These are phyloP conservation scores for Diaporthe destruens DNA, from an alignment of 2,329 filamentous ascomycete species.

Conservation along the genomic window DNA sequence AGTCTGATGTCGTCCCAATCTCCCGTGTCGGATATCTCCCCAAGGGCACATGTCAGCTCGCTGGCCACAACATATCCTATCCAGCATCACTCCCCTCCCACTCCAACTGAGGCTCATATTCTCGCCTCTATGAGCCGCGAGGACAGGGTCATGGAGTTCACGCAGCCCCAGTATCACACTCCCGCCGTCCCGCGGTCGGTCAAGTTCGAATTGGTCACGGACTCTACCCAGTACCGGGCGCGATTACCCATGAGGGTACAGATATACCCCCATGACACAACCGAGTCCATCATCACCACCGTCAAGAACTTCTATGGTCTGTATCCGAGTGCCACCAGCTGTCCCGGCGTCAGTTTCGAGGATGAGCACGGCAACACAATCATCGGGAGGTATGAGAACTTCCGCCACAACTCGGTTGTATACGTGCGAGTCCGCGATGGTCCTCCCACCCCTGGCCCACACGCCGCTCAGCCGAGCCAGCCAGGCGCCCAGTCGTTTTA, in stretches of 20 bases:
- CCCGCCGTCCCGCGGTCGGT: constrained; percentile 75
- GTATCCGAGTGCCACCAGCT: constrained; percentile 78
- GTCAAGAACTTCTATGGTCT: constrained; percentile 99
- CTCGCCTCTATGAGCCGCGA: constrained; percentile 41
- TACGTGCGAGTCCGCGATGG: constrained; percentile 88
- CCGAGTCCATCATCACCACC: constrained; percentile 96
- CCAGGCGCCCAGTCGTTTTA: constrained; percentile 67
- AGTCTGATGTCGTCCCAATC: constrained; percentile 43
- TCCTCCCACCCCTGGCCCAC: constrained; percentile 59
- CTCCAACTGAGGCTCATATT: constrained; percentile 42
- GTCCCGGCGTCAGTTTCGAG: constrained; percentile 93
- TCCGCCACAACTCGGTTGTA: constrained; percentile 90
- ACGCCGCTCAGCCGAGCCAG: constrained; percentile 66
- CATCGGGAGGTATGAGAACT: constrained; percentile 97
- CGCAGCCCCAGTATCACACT: constrained; percentile 54
- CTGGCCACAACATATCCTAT: constrained; percentile 36
- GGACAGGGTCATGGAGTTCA: constrained; percentile 39
- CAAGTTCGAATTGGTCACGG: constrained; percentile 82
- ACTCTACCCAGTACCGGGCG: constrained; percentile 76
- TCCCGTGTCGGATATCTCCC: constrained; percentile 42
- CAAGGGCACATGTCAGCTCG: constrained; percentile 41
- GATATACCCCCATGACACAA: constrained; percentile 95
- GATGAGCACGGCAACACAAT: constrained; percentile 89
- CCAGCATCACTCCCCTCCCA: constrained; percentile 38
- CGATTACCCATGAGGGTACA: constrained; percentile 88